Percentiles rank a stretch among this genome's conserved stretches.
Evolutionary conservation across 106 monocot species (phyloP).

Genomic region (Allium cepa): DNA sequence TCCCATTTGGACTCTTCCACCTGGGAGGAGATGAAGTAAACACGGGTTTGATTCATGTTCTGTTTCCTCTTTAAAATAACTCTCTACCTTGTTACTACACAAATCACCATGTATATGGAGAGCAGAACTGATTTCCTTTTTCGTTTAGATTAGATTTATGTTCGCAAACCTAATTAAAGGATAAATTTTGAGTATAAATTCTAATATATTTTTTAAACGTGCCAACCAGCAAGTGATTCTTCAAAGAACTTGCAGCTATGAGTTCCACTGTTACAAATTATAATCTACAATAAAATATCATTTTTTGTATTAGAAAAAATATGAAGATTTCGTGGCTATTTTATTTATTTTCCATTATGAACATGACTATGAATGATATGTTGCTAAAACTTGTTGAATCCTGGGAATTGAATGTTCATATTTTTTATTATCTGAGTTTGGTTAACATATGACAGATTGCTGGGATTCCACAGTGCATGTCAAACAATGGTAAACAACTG

Average conservation of each 20-base stretch:
- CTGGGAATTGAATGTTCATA: no score
- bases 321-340: slow-evolving; percentile 1
- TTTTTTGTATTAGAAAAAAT: neutral
- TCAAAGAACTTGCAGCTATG: no score
- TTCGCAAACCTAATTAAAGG: no score
- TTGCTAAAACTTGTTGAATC: no score
- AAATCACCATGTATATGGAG: neutral
- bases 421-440: neutral
- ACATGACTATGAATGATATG: neutral
- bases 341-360: neutral
- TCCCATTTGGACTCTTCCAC: slow-evolving; percentile 91
- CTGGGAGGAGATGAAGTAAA: slow-evolving; percentile 97
- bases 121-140: no score
- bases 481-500: slow-evolving; percentile 53
- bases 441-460: slow-evolving; percentile 39
- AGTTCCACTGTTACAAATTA: no score
- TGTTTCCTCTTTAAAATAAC: neutral
- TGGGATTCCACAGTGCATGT: slow-evolving; percentile 61
- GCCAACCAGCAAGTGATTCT: no score
- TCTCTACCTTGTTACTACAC: neutral
- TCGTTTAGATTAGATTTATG: no score
- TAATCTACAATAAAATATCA: no score
- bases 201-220: no score
- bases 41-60: slow-evolving; percentile 45
- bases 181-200: no score